phyloP scores from a whole-genome alignment of 1,284 basidiomycete species.

The Apiotrichum domesticum region DNA sequence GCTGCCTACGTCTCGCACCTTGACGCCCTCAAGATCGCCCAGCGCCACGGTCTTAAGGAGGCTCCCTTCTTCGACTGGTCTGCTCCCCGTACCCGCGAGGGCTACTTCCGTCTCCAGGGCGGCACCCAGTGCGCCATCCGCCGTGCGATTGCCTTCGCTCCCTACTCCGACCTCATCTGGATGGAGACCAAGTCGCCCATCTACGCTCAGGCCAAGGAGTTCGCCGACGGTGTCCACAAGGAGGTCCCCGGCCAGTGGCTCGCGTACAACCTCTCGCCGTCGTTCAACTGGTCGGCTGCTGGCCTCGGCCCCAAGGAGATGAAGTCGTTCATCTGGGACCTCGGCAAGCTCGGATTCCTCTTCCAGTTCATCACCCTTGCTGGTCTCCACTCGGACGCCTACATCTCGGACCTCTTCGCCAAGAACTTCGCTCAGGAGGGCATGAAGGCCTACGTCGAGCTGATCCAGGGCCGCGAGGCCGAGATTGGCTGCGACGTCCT shows the following conservation, averaged over 20 bases:
- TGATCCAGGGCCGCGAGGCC: constrained; percentile 69
- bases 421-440: constrained; percentile 75
- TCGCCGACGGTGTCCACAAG: constrained; percentile 78
- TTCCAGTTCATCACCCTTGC: constrained; percentile 99
- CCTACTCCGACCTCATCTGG: constrained; percentile 87
- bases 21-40: constrained; percentile 68
- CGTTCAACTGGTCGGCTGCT: constrained; percentile 80
- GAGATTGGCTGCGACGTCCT: constrained; percentile 88
- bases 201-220: constrained; percentile 85
- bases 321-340: constrained; percentile 84
- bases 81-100: constrained; percentile 85
- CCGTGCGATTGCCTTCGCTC: constrained; percentile 87
- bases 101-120: constrained; percentile 87
- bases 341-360: constrained; percentile 45
- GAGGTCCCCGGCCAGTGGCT: constrained; percentile 82
- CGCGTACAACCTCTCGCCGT: constrained; percentile 87
- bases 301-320: constrained; percentile 80
- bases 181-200: constrained; percentile 99
- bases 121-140: constrained; percentile 92
- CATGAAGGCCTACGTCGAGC: constrained; percentile 58
- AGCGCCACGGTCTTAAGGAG: constrained; percentile 66
- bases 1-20: constrained; percentile 58
- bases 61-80: constrained; percentile 82
- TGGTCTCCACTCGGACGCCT: constrained; percentile 93
- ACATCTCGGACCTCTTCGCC: constrained; percentile 92